A percentile compares a stretch with the other conserved stretches of the same genome.
Evolutionary conservation across 331 rosid genomes (phyloP).

Genomic region (Rhamnella rubrinervis): DNA sequence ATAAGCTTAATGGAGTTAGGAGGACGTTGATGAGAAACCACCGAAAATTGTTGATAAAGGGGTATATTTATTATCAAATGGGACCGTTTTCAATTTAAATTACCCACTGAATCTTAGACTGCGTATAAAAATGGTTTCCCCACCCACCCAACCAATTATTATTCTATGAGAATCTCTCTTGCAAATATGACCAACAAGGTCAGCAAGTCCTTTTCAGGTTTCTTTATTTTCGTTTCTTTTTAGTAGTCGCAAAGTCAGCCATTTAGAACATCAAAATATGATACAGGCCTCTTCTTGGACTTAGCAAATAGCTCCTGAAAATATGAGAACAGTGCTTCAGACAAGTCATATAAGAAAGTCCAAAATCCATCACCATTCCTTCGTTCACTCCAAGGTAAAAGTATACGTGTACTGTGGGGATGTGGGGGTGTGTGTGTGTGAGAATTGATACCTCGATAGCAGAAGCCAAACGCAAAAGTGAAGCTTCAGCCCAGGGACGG

Average conservation of each 20-base stretch:
- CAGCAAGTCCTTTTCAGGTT: neutral
- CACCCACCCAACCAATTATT: no score
- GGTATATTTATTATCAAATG: no score
- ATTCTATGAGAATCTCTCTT: no score
- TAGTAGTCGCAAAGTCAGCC: neutral
- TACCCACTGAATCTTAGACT: no score
- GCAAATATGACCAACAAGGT: neutral
- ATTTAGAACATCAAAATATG: slow-evolving; percentile 62
- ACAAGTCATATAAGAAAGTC: neutral
- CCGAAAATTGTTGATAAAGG: no score
- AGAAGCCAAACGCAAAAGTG: slow-evolving; percentile 77
- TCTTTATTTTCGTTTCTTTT: no score
- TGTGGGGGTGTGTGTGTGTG: no score
- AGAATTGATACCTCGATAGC: slow-evolving; percentile 63
- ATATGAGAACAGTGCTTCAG: slow-evolving; percentile 15
- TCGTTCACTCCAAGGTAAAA: neutral
- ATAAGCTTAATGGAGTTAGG: no score
- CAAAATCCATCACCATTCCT: neutral
- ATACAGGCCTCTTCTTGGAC: slow-evolving; percentile 56
- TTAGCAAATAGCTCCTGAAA: slow-evolving; percentile 57
- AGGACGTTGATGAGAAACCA: no score
- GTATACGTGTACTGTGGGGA: neutral
- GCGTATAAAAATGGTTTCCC: no score
- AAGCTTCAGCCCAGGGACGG: slow-evolving; percentile 96
- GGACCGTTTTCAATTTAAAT: no score